Evolutionary conservation across 192 early-diverging fungal species (phyloP).

Genomic region (Diversispora epigaea): DNA sequence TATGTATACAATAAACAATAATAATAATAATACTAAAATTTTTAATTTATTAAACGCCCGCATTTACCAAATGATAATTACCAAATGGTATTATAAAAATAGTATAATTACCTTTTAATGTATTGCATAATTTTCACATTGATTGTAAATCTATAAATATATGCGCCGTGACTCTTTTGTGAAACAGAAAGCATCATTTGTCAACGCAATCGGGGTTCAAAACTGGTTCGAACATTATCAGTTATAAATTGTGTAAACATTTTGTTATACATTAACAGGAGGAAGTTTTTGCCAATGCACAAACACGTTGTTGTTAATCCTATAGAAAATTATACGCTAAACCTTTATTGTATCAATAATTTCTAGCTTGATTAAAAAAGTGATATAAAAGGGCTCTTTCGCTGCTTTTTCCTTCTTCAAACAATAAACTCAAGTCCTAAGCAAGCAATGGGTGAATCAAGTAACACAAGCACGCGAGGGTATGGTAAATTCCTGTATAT

Average conservation of each 20-base stretch:
- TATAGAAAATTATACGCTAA: constrained; percentile 1
- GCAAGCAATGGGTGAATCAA: not conserved
- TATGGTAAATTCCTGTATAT: not conserved
- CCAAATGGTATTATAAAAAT: not conserved
- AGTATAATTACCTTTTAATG: not conserved
- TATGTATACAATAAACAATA: too few species aligned
- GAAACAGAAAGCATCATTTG: not conserved
- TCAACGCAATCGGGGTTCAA: not conserved
- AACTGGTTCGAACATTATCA: not conserved
- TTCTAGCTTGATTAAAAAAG: not conserved
- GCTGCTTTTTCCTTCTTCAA: not conserved
- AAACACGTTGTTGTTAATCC: constrained; percentile 7
- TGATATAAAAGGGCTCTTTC: not conserved
- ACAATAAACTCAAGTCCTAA: not conserved
- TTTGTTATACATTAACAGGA: not conserved
- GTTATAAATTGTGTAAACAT: not conserved
- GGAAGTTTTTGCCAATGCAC: constrained; percentile 1
- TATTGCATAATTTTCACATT: not conserved
- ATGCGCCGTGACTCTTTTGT: not conserved
- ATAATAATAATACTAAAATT: too few species aligned
- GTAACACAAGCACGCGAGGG: not conserved
- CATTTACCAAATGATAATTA: not conserved
- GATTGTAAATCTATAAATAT: not conserved
- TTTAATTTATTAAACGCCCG: too few species aligned
- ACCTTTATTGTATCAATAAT: not conserved